Evolutionary conservation across 371 early-diverging fungal genomes (phyloP), one percentile per base, ranked within the genome.

Genomic region (Mucor racemosus): DNA sequence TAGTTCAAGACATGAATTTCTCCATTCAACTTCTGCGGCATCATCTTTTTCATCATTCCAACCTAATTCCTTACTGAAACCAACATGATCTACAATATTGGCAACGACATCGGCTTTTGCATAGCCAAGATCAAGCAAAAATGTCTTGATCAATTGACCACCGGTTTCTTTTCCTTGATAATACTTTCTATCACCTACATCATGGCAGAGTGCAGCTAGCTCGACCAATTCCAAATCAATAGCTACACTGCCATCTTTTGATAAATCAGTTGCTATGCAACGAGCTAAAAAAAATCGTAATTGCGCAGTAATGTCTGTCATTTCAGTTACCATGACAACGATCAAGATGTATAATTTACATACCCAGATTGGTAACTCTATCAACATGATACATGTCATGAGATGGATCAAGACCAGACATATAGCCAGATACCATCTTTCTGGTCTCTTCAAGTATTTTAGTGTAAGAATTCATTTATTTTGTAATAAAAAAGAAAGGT

Each of bases 311-410:
- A 40, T 26, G 38, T 38, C 5, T 2, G 38, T 4, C 26, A 50
- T 53, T 6, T 31, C 31, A 31, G 53, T 53, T 44, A 26, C 26
- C n/a, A 50, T 1, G 13, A 50, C 38, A 11, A 11, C 38, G 38
- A 11, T 38, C 9, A 11, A 38, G 4, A 38, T 38, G 5, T 38
- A 4, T 38, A 9, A 7, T 38, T 38, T 31, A 53, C 26, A 65
- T 74, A 88, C 88, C 93, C 53, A 85, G 74, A 19, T 81, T 67
- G n/a, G 84, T 79, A 2, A 94, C 94, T 26, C 94, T 86, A 53
- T 91, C 84, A 15, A 93, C 88, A 77, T 94, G 94, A 13, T 85
- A 67, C 82, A 85, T 90, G 74, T 94, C 94, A 76, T 94, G 94
- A 1, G 93, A 92, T 39, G 91, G 88, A 64, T 91, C 92, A 46